phyloP scores from a whole-genome alignment of 768 basidiomycete genomes.

The Fomitopsis serialis region DNA sequence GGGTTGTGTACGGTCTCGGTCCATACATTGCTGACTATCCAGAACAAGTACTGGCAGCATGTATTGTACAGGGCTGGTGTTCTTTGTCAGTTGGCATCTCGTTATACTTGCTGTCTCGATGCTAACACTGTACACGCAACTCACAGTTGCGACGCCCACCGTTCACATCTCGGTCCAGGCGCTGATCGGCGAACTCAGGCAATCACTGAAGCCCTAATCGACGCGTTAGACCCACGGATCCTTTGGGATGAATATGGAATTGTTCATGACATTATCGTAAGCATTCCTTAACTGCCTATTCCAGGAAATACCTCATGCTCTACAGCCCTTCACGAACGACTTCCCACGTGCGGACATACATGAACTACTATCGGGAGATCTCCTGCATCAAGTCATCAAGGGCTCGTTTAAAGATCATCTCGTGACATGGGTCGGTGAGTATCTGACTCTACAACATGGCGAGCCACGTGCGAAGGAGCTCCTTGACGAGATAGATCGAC shows the following conservation, averaged over 20 bases:
- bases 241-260: neutral
- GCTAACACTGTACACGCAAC: no score
- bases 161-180: no score
- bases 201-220: no score
- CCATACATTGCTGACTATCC: slow-evolving; percentile 29
- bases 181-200: no score
- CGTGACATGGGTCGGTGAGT: slow-evolving; percentile 26
- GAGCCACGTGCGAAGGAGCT: slow-evolving; percentile 1
- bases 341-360: slow-evolving; percentile 30
- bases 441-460: slow-evolving; percentile 14
- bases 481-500: slow-evolving; percentile 13
- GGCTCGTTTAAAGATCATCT: slow-evolving; percentile 33
- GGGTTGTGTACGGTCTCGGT: slow-evolving; percentile 22
- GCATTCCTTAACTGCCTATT: no score
- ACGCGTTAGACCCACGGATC: neutral
- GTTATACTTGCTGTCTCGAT: no score
- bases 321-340: slow-evolving; percentile 29
- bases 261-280: no score
- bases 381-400: slow-evolving; percentile 29
- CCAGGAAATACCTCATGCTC: no score
- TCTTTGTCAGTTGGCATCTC: no score
- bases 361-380: slow-evolving; percentile 22
- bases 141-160: no score
- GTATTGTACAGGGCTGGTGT: slow-evolving; percentile 17
- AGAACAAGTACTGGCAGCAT: slow-evolving; percentile 21